Evolutionary conservation across 106 monocot species (phyloP).

Genomic region (Cymbidium sinense): DNA sequence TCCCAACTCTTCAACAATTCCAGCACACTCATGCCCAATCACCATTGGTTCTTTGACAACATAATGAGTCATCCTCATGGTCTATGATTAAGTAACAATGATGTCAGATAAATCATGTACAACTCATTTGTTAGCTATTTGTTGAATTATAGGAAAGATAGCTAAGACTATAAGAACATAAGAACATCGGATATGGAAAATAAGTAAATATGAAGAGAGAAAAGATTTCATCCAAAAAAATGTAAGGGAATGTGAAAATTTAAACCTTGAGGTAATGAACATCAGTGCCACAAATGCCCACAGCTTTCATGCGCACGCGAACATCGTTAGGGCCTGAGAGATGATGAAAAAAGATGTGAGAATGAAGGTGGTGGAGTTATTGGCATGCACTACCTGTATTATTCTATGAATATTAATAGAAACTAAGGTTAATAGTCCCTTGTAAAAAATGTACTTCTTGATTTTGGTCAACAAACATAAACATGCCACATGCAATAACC

Average conservation of each 20-base stretch:
- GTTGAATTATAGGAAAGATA: not conserved
- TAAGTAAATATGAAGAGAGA: not conserved
- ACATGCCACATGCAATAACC: too few species aligned
- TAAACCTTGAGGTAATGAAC: constrained; percentile 93
- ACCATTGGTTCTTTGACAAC: constrained; percentile 96
- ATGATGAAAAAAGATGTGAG: not conserved
- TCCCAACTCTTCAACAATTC: constrained; percentile 83
- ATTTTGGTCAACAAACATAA: too few species aligned
- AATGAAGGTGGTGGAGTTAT: not conserved
- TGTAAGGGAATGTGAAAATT: not conserved
- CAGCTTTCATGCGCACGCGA: constrained; percentile 90
- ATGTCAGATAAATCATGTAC: not conserved
- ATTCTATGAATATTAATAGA: too few species aligned
- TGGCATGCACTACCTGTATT: too few species aligned
- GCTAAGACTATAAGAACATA: not conserved
- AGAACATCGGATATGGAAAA: not conserved
- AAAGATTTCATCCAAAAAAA: not conserved
- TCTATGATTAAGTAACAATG: constrained; percentile 24
- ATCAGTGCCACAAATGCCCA: constrained; percentile 96
- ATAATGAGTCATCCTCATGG: constrained; percentile 65
- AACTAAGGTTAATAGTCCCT: too few species aligned
- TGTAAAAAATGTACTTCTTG: too few species aligned
- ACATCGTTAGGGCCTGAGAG: constrained; percentile 68
- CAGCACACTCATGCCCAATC: constrained; percentile 94
- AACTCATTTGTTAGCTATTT: not conserved